These are phyloP conservation scores for Eurotiales sp. DNA, from an alignment of 2,329 filamentous ascomycete genomes.

Conservation along the genomic window DNA sequence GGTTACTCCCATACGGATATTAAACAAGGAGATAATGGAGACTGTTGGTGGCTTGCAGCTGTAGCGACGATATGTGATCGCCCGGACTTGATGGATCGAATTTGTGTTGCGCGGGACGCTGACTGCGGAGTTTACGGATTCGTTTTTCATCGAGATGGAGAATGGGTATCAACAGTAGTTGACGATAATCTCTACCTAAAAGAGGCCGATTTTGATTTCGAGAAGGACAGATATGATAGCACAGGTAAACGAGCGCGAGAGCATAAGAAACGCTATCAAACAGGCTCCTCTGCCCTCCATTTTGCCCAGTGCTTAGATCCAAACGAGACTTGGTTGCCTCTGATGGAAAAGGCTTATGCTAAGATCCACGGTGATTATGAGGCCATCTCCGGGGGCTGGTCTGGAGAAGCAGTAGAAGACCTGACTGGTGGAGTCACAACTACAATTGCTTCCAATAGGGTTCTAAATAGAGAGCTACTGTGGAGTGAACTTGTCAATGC, in stretches of 20 bases:
- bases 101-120: neutral
- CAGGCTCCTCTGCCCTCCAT: neutral
- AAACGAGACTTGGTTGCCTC: neutral
- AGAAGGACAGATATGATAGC: neutral
- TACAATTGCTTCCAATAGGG: neutral
- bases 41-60: neutral
- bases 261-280: neutral
- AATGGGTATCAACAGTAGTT: neutral
- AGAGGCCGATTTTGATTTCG: neutral
- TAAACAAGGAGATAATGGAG: neutral
- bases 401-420: neutral
- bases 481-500: neutral
- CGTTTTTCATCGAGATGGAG: neutral
- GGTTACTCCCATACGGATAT: neutral
- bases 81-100: neutral
- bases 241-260: neutral
- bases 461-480: neutral
- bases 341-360: neutral
- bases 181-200: neutral
- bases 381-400: neutral
- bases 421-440: neutral
- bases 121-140: neutral
- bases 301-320: neutral
- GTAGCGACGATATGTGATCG: neutral
- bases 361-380: neutral